These are phyloP conservation scores for Emergomyces pasteurianus DNA, from an alignment of 2,329 filamentous ascomycete species.

Conservation along the genomic window DNA sequence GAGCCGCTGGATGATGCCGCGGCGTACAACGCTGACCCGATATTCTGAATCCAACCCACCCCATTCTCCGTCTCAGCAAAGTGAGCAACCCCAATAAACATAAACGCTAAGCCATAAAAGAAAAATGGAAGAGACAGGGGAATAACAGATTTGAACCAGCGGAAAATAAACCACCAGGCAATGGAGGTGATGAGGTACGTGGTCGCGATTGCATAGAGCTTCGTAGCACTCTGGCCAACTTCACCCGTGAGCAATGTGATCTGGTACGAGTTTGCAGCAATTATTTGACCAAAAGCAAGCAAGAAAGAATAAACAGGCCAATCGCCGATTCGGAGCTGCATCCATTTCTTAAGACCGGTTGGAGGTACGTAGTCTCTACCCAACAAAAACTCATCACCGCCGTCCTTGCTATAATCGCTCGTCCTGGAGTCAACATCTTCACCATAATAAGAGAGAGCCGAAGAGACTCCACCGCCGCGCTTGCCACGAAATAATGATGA, in stretches of 20 bases:
- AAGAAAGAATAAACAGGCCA: conserved; percentile 54
- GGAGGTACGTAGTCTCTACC: conserved; percentile 46
- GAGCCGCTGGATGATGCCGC: conserved; percentile 51
- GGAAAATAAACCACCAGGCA: conserved; percentile 53
- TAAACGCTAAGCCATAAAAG: conserved; percentile 36
- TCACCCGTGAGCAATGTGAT: conserved; percentile 55
- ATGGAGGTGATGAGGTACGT: conserved; percentile 48
- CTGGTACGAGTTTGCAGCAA: conserved; percentile 56
- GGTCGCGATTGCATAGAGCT: conserved; percentile 49
- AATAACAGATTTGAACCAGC: conserved; percentile 44
- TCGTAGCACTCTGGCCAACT: conserved; percentile 45
- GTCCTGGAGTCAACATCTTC: conserved; percentile 14
- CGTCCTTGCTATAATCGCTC: conserved; percentile 25
- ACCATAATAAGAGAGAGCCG: not conserved
- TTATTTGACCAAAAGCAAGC: conserved; percentile 50
- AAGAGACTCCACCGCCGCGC: not conserved
- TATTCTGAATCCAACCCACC: conserved; percentile 46
- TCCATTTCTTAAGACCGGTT: conserved; percentile 42
- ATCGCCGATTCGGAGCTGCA: conserved; percentile 47
- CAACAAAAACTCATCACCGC: conserved; percentile 46
- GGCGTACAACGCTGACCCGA: conserved; percentile 51
- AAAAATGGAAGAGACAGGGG: conserved; percentile 50
- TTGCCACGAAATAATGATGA: conserved; percentile 3
- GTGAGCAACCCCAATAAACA: conserved; percentile 40
- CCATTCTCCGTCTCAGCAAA: conserved; percentile 31